phyloP scores from a whole-genome alignment of 2,329 filamentous ascomycete species.

The Colletotrichum filicis region DNA sequence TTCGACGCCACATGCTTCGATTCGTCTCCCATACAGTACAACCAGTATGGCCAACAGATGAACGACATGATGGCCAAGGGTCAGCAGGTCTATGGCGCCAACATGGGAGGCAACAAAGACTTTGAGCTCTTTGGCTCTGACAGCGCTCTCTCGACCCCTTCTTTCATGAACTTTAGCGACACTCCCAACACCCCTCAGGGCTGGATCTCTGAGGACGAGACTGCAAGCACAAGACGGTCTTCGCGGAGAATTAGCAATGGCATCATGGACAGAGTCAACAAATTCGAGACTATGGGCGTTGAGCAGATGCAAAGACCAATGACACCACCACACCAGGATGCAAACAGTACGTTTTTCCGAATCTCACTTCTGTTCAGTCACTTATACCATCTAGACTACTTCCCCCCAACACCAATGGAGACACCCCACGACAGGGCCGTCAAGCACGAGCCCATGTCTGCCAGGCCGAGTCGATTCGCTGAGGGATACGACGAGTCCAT shows the following conservation, averaged over 20 bases:
- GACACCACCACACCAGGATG: slow-evolving; percentile 72
- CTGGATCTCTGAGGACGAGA: slow-evolving; percentile 64
- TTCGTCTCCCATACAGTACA: slow-evolving; percentile 56
- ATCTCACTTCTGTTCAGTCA: not conserved
- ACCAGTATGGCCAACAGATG: slow-evolving; percentile 56
- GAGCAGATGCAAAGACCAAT: slow-evolving; percentile 62
- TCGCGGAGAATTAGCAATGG: slow-evolving; percentile 68
- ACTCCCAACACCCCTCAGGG: slow-evolving; percentile 52
- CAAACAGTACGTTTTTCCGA: slow-evolving; percentile 61
- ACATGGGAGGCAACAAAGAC: slow-evolving; percentile 56
- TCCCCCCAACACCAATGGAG: slow-evolving; percentile 75
- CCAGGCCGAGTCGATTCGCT: slow-evolving; percentile 61
- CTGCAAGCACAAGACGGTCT: slow-evolving; percentile 52
- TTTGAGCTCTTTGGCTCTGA: slow-evolving; percentile 62
- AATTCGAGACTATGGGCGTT: slow-evolving; percentile 65
- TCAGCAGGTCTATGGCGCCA: slow-evolving; percentile 53
- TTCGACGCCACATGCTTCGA: slow-evolving; percentile 62
- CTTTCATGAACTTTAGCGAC: slow-evolving; percentile 62
- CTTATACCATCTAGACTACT: slow-evolving; percentile 60
- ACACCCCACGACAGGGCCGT: slow-evolving; percentile 65
- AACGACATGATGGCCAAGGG: slow-evolving; percentile 59
- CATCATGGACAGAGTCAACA: slow-evolving; percentile 68
- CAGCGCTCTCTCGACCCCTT: slow-evolving; percentile 60
- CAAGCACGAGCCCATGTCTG: slow-evolving; percentile 49
- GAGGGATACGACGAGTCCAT: slow-evolving; percentile 73